These are phyloP conservation scores for Berkeleyomyces rouxiae DNA, from an alignment of 2,329 filamentous ascomycete genomes.

Conservation along the genomic window DNA sequence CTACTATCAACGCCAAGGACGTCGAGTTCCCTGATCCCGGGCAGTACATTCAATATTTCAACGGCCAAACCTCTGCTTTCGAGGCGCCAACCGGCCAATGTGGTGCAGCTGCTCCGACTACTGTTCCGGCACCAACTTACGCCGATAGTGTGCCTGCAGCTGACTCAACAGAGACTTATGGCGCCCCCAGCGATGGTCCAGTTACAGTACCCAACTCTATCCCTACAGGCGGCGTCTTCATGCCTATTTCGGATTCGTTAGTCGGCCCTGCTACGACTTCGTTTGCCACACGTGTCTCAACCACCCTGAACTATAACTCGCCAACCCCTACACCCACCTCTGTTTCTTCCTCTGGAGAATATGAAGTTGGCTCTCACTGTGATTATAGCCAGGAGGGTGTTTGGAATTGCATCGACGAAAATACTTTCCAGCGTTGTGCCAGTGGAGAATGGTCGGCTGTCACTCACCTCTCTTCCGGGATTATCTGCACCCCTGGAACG, in stretches of 20 bases:
- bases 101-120: slow-evolving; percentile 13
- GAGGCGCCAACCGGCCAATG: slow-evolving; percentile 17
- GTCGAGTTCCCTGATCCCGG: slow-evolving; percentile 48
- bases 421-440: slow-evolving; percentile 37
- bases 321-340: slow-evolving; percentile 2
- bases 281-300: no score
- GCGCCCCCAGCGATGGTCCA: not conserved
- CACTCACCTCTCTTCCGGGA: slow-evolving; percentile 29
- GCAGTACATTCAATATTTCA: slow-evolving; percentile 32
- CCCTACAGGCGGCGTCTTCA: slow-evolving; percentile 24
- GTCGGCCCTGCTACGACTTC: slow-evolving; percentile 14
- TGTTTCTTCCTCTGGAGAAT: slow-evolving; percentile 9
- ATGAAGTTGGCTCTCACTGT: slow-evolving; percentile 16
- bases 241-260: slow-evolving; percentile 19
- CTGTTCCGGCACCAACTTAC: not conserved
- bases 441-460: slow-evolving; percentile 32
- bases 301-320: not conserved
- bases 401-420: slow-evolving; percentile 37
- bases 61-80: slow-evolving; percentile 24
- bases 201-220: slow-evolving; percentile 14
- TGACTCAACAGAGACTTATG: not conserved
- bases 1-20: slow-evolving; percentile 32
- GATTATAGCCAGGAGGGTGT: slow-evolving; percentile 25
- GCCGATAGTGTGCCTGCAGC: not conserved
- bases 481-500: slow-evolving; percentile 28